These are phyloP conservation scores for Phaseolus coccineus DNA, from an alignment of 331 rosid genomes.

Conservation along the genomic window DNA sequence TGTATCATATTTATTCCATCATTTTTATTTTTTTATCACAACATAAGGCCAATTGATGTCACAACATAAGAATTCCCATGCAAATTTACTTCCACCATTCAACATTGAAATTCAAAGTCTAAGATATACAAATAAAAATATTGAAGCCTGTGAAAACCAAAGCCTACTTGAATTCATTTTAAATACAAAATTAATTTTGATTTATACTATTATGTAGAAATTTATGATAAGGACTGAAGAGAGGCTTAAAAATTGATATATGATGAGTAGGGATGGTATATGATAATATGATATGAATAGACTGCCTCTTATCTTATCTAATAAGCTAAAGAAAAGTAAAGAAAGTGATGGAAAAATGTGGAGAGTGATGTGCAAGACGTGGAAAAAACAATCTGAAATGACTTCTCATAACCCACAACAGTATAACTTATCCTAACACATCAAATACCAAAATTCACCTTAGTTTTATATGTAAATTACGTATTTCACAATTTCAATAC, in stretches of 20 bases:
- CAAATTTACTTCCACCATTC: not conserved
- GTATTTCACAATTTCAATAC: too few relatives aligned
- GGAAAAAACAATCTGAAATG: not conserved
- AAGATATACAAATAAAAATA: too few relatives aligned
- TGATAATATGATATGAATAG: not conserved
- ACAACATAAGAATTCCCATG: not conserved
- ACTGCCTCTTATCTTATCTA: not conserved
- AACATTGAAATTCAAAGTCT: not conserved
- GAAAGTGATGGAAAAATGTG: not conserved
- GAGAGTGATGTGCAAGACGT: not conserved
- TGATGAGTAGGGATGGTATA: not conserved
- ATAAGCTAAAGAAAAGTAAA: slow-evolving; percentile 9
- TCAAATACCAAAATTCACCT: slow-evolving; percentile 2
- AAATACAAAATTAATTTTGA: too few relatives aligned
- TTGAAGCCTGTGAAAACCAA: too few relatives aligned
- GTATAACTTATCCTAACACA: not conserved
- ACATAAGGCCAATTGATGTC: not conserved
- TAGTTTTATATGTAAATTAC: not conserved
- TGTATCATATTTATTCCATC: not conserved
- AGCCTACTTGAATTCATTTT: too few relatives aligned
- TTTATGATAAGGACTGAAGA: not conserved
- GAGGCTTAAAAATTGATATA: not conserved
- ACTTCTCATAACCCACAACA: not conserved
- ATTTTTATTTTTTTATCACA: too few relatives aligned
- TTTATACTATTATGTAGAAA: not conserved